A percentile compares a stretch with the other conserved stretches of the same genome.
Conservation (phyloP, 345 rosid species). For the Moricandia moricandioides region DNA sequence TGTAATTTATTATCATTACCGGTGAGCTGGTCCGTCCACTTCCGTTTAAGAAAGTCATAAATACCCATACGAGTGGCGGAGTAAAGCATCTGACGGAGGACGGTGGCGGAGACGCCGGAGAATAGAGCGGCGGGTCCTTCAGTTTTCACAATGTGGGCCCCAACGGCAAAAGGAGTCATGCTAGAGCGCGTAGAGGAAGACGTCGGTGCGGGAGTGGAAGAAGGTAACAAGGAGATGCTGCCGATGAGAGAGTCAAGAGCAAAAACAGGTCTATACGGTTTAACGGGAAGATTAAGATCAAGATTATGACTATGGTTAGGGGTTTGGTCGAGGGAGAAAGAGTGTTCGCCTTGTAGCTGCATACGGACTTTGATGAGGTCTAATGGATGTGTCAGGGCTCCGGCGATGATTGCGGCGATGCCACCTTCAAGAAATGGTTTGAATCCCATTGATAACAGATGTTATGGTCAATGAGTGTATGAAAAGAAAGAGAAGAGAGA, state of each 20-base stretch:
- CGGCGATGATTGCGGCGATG: constrained; percentile 73
- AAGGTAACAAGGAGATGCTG: constrained; percentile 38
- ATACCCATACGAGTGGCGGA: constrained; percentile 95
- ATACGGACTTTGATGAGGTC: constrained; percentile 88
- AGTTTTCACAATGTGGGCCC: constrained; percentile 54
- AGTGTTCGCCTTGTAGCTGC: constrained; percentile 79
- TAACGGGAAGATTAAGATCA: constrained; percentile 26
- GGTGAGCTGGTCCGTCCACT: constrained; percentile 60
- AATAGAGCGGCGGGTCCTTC: constrained; percentile 73
- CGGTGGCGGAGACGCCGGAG: constrained; percentile 85
- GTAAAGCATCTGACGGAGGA: constrained; percentile 83
- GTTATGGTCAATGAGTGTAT: too few relatives aligned
- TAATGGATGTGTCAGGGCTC: constrained; percentile 80
- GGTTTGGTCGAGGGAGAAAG: constrained; percentile 22
- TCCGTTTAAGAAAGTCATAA: constrained; percentile 71
- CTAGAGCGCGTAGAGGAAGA: constrained; percentile 53
- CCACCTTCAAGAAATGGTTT: constrained; percentile 86
- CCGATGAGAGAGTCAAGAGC: constrained; percentile 48
- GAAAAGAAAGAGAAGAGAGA: constrained; percentile 6
- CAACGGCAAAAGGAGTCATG: constrained; percentile 59
- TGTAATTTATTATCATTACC: constrained; percentile 13
- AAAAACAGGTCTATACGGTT: constrained; percentile 50
- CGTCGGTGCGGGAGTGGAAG: constrained; percentile 37
- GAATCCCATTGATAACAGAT: constrained; percentile 50
- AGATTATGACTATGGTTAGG: constrained; percentile 17